A percentile compares a stretch with the other conserved stretches of the same genome.
Conservation (phyloP, 2,329 filamentous ascomycete species). For the Neobulgaria alba region DNA sequence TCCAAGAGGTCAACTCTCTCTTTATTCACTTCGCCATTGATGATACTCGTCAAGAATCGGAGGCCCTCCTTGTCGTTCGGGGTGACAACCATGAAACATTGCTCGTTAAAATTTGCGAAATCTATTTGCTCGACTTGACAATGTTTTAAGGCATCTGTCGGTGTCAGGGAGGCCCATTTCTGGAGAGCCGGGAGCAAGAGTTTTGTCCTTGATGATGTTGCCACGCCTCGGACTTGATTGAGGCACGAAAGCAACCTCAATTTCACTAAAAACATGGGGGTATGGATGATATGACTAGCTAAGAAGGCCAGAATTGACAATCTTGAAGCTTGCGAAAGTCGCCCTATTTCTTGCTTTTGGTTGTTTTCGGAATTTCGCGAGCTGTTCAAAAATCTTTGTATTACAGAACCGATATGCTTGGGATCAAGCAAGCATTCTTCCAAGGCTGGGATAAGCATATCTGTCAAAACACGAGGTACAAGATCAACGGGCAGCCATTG, state of each 20-base stretch:
- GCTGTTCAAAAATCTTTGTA: constrained; percentile 54
- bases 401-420: constrained; percentile 55
- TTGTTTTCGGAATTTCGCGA: constrained; percentile 31
- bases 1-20: constrained; percentile 45
- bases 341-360: constrained; percentile 37
- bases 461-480: constrained; percentile 51
- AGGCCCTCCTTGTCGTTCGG: constrained; percentile 50
- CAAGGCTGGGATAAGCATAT: constrained; percentile 62
- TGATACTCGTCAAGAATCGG: constrained; percentile 41
- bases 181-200: constrained; percentile 67
- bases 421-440: constrained; percentile 83
- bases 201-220: constrained; percentile 58
- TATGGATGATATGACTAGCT: constrained; percentile 60
- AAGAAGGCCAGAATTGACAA: constrained; percentile 62
- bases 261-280: constrained; percentile 63
- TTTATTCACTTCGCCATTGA: constrained; percentile 36
- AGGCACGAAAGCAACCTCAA: constrained; percentile 62
- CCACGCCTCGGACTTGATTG: constrained; percentile 64
- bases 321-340: constrained; percentile 50
- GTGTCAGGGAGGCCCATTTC: constrained; percentile 54
- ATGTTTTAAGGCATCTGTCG: constrained; percentile 40
- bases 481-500: constrained; percentile 52
- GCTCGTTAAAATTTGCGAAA: constrained; percentile 39
- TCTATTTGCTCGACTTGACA: constrained; percentile 42
- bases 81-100: constrained; percentile 43